A percentile compares a stretch with the other conserved stretches of the same genome.
Conservation (phyloP, 1,139 yeast genomes). For the Scheffersomyces titani region DNA sequence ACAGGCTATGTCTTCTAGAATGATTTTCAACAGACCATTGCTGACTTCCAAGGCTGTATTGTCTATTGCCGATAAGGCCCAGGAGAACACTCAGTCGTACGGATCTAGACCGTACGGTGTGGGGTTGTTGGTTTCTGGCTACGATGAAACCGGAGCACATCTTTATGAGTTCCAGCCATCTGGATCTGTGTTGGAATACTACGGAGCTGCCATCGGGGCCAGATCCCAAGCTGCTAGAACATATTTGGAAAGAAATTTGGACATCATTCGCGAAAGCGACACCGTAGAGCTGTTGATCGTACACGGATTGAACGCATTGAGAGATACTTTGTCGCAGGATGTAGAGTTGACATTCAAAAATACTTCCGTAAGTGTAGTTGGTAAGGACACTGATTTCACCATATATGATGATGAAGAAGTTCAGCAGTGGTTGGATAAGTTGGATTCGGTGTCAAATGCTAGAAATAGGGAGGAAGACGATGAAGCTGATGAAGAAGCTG, state of each 20-base stretch:
- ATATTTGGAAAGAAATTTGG: constrained; percentile 83
- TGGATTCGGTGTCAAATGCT: constrained; percentile 60
- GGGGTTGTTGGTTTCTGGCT: constrained; percentile 88
- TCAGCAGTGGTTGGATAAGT: constrained; percentile 72
- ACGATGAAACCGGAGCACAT: constrained; percentile 93
- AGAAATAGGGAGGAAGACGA: constrained; percentile 48
- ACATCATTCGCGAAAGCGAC: constrained; percentile 58
- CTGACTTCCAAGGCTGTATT: constrained; percentile 82
- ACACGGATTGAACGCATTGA: constrained; percentile 86
- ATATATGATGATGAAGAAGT: constrained; percentile 86
- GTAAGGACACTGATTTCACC: constrained; percentile 72
- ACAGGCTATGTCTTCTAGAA: constrained; percentile 84
- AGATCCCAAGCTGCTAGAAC: constrained; percentile 98
- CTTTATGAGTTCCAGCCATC: constrained; percentile 94
- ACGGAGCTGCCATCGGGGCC: constrained; percentile 97
- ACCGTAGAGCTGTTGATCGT: constrained; percentile 74
- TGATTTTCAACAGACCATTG: constrained; percentile 87
- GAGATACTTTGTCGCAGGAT: constrained; percentile 94
- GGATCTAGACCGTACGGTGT: constrained; percentile 99
- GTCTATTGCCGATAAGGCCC: constrained; percentile 94
- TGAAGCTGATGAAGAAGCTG: constrained; percentile 34
- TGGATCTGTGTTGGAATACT: constrained; percentile 88
- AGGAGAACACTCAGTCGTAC: constrained; percentile 91
- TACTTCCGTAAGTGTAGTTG: constrained; percentile 90
- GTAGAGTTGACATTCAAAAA: constrained; percentile 83